phyloP scores from a whole-genome alignment of 768 basidiomycete species.

The Amanita muscaria region DNA sequence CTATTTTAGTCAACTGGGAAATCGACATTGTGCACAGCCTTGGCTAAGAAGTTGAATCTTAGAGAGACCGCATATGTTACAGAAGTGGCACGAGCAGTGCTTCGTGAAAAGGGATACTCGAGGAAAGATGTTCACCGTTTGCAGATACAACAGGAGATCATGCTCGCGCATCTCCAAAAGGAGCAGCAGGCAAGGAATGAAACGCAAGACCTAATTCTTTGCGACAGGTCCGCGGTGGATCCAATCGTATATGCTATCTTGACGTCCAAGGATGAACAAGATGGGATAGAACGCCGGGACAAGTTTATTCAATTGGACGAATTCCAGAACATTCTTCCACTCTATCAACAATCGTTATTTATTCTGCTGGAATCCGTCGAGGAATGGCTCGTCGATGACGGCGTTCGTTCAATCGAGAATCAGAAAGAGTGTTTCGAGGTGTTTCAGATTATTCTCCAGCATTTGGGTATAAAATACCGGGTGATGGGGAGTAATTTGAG shows the following conservation, averaged over 20 bases:
- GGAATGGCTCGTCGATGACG: slow-evolving; percentile 60
- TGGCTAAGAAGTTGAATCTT: slow-evolving; percentile 35
- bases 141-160: slow-evolving; percentile 57
- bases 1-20: slow-evolving; percentile 51
- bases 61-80: slow-evolving; percentile 34
- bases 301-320: slow-evolving; percentile 25
- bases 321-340: slow-evolving; percentile 33
- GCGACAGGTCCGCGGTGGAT: slow-evolving; percentile 60
- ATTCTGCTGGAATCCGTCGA: slow-evolving; percentile 45
- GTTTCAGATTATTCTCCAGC: no score
- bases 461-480: no score
- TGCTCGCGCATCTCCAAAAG: slow-evolving; percentile 42
- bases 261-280: slow-evolving; percentile 26
- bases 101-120: slow-evolving; percentile 44
- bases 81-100: slow-evolving; percentile 55
- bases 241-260: slow-evolving; percentile 54
- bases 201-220: slow-evolving; percentile 30
- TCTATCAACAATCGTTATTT: slow-evolving; percentile 40
- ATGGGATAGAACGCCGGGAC: slow-evolving; percentile 24
- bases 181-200: slow-evolving; percentile 24
- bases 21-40: slow-evolving; percentile 52
- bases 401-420: slow-evolving; percentile 47
- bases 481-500: no score
- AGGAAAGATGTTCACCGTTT: slow-evolving; percentile 38
- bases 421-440: no score